Evolutionary conservation across 2,329 filamentous ascomycete species (phyloP), one percentile per base, ranked within the genome.

Genomic region (Exophiala aquamarina): DNA sequence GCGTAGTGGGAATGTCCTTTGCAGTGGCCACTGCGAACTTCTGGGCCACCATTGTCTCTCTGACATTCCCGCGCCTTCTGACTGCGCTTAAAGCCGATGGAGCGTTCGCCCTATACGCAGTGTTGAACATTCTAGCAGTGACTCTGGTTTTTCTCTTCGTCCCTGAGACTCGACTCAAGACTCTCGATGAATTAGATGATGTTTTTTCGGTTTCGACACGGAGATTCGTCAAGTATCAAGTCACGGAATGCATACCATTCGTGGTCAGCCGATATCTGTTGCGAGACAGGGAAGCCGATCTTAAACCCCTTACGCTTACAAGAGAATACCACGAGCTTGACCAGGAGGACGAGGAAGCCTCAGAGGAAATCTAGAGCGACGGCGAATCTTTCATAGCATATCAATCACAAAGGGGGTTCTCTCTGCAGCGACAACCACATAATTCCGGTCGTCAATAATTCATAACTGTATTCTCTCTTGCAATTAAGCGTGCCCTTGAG

Each of bases 131-230:
- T 4, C 53, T 79, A 1, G 80, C 79, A 0, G 70, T 82, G 18
- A 49, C 75, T 3, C 67, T 84, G 61, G 81, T 83, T 46, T 82
- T 83, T 66, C 66, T 83, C 18, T 76, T 76, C 52, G 60, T 77
- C 3, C 74, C 74, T 0, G 74, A 77, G 59, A 77, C 74, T 2
- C 75, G 72, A 50, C 60, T 76, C 59, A 70, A 69, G 31, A 78
- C 76, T 0, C 56, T 67, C 13, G 76, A 79, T 55, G 76, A 79
- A 60, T 63, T 84, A 31, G 80, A 84, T 31, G 46, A 49, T 2
- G 57, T 59, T 23, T 59, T 59, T 38, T 49, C 48, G 3, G 43
- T 83, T 14, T 74, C 77, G 2, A 78, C 75, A 5, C 65, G 72
- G n/a, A 70, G 66, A 40, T 80, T 78, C 59, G 69, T 74, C 45